phyloP scores from a whole-genome alignment of 306 rosid genomes.

The Dalbergia cultrata region DNA sequence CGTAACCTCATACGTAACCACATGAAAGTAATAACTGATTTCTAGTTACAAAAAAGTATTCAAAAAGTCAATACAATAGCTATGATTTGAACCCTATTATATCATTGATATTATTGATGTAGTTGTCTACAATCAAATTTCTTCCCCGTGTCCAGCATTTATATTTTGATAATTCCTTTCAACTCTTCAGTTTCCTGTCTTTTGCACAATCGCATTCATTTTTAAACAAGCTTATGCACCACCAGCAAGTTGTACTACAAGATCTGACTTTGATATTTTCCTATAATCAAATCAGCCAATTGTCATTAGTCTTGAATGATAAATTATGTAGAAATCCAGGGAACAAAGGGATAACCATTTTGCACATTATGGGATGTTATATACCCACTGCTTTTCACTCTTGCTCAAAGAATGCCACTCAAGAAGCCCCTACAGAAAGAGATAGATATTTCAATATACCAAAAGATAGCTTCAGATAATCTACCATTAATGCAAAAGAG shows the following conservation, averaged over 20 bases:
- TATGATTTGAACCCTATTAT: constrained; percentile 22
- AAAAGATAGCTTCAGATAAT: neutral
- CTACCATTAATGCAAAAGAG: neutral
- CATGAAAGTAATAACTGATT: neutral
- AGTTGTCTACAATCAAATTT: constrained; percentile 22
- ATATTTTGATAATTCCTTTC: neutral
- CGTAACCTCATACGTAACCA: constrained; percentile 22
- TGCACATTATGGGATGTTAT: neutral
- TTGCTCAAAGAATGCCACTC: constrained; percentile 60
- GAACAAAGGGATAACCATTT: neutral
- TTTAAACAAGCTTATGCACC: constrained; percentile 10
- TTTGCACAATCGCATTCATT: constrained; percentile 8
- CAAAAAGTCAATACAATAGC: neutral
- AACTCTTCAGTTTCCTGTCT: constrained; percentile 10
- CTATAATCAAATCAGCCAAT: constrained; percentile 12
- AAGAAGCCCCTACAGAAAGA: constrained; percentile 67
- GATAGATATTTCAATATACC: constrained; percentile 14
- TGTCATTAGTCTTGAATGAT: neutral
- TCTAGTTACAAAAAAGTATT: neutral
- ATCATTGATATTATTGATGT: constrained; percentile 12
- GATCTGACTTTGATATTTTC: constrained; percentile 26
- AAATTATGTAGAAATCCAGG: neutral
- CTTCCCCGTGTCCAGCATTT: constrained; percentile 10
- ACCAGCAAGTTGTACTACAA: constrained; percentile 30
- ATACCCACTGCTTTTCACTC: constrained; percentile 13